Evolutionary conservation across 371 early-diverging fungal genomes (phyloP).

Genomic region (Mucor racemosus): DNA sequence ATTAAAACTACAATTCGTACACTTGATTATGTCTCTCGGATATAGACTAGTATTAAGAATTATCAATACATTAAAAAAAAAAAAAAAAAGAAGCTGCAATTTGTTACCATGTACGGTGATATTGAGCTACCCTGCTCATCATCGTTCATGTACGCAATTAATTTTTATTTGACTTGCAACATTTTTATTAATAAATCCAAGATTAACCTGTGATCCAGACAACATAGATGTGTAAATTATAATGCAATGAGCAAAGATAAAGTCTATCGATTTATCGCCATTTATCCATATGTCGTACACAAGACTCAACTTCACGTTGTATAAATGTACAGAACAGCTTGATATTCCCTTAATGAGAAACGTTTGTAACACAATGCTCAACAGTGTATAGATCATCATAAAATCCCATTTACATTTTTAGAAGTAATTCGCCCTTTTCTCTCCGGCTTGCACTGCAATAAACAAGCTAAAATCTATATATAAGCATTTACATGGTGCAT

Average conservation of each 20-base stretch:
- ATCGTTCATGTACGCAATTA: too few species aligned
- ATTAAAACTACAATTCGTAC: too few species aligned
- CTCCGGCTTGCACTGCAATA: background rate
- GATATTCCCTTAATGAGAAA: constrained; percentile 1
- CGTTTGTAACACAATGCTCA: background rate
- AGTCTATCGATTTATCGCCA: background rate
- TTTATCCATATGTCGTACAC: background rate
- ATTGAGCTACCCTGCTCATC: too few species aligned
- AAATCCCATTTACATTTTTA: background rate
- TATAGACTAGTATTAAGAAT: too few species aligned
- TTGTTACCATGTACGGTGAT: too few species aligned
- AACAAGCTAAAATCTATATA: too few species aligned
- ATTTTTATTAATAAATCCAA: background rate
- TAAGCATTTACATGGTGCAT: background rate
- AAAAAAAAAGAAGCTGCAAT: too few species aligned
- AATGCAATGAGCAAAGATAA: background rate
- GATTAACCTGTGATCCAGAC: background rate
- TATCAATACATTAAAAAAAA: too few species aligned
- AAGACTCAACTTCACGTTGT: background rate
- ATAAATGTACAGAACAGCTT: background rate
- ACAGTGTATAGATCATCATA: background rate
- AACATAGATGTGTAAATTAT: background rate
- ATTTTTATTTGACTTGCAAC: background rate
- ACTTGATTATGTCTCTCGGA: too few species aligned
- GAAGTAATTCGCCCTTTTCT: background rate